Conservation (phyloP, 306 rosid species). For the Ormosia semicastrata region DNA sequence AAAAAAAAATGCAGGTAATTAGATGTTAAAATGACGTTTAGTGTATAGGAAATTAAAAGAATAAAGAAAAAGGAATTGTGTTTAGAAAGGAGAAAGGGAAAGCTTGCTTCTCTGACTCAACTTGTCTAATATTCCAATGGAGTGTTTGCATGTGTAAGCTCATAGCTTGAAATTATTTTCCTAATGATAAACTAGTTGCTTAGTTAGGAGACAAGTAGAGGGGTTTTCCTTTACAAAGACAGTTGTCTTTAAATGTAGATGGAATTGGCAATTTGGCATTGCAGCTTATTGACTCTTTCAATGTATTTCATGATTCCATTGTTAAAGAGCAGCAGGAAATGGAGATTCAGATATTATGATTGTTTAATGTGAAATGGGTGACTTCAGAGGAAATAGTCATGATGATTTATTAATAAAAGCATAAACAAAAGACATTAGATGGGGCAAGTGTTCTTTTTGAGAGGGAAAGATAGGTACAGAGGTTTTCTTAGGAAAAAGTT, state of each 20-base stretch:
- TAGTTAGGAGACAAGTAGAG: slow-evolving; percentile 56
- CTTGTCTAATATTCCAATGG: slow-evolving; percentile 38
- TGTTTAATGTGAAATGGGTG: slow-evolving; percentile 35
- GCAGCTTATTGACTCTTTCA: slow-evolving; percentile 31
- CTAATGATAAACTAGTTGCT: slow-evolving; percentile 39
- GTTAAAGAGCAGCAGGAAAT: slow-evolving; percentile 33
- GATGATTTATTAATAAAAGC: slow-evolving; percentile 26
- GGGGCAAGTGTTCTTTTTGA: slow-evolving; percentile 21
- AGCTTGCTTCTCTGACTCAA: slow-evolving; percentile 33
- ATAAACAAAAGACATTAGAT: slow-evolving; percentile 28
- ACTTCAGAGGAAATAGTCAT: slow-evolving; percentile 28
- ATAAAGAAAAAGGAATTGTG: slow-evolving; percentile 12
- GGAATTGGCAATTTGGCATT: slow-evolving; percentile 27
- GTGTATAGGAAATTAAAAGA: slow-evolving; percentile 13
- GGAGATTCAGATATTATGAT: slow-evolving; percentile 34
- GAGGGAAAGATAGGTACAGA: slow-evolving; percentile 14
- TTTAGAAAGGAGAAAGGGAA: slow-evolving; percentile 14
- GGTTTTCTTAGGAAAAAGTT: slow-evolving; percentile 19
- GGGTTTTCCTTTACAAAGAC: slow-evolving; percentile 54
- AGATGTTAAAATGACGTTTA: slow-evolving; percentile 23
- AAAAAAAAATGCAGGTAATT: slow-evolving; percentile 2
- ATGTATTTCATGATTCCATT: slow-evolving; percentile 36
- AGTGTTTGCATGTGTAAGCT: slow-evolving; percentile 40
- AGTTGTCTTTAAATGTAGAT: slow-evolving; percentile 58
- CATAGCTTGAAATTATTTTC: slow-evolving; percentile 33